phyloP scores from a whole-genome alignment of 2,329 filamentous ascomycete species.

The Triangularia verruculosa region DNA sequence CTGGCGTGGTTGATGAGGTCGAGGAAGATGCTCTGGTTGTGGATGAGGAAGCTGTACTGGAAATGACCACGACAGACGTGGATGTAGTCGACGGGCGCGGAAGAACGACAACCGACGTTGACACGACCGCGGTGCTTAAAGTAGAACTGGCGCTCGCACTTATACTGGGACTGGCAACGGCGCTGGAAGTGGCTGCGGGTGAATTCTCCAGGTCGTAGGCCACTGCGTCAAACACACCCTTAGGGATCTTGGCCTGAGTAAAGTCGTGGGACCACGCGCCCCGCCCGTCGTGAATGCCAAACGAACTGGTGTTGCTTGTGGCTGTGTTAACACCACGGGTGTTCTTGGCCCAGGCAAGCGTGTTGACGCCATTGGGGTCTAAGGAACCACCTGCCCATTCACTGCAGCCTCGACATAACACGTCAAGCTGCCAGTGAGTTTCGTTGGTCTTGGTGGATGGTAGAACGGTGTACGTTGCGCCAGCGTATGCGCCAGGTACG shows the following conservation, averaged over 20 bases:
- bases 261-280: slow-evolving; percentile 25
- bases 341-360: slow-evolving; percentile 29
- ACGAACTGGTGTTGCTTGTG: slow-evolving; percentile 28
- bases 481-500: slow-evolving; percentile 21
- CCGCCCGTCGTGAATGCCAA: slow-evolving; percentile 25
- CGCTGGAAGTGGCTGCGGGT: neutral
- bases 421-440: slow-evolving; percentile 33
- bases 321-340: slow-evolving; percentile 20
- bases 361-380: slow-evolving; percentile 28
- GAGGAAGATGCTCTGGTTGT: neutral
- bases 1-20: neutral
- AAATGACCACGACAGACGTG: neutral
- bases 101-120: slow-evolving; percentile 7
- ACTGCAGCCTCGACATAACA: slow-evolving; percentile 30
- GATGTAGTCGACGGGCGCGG: neutral
- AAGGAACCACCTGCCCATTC: slow-evolving; percentile 26
- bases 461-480: slow-evolving; percentile 26
- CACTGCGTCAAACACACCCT: slow-evolving; percentile 27
- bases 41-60: neutral
- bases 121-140: neutral
- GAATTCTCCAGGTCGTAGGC: slow-evolving; percentile 16
- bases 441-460: slow-evolving; percentile 24
- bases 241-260: slow-evolving; percentile 25
- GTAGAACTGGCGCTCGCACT: neutral
- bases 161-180: neutral